Percentiles rank a stretch among this genome's conserved stretches.
Conservation (phyloP, 2,329 filamentous ascomycete species). For the Orbilia blumenaviensis region DNA sequence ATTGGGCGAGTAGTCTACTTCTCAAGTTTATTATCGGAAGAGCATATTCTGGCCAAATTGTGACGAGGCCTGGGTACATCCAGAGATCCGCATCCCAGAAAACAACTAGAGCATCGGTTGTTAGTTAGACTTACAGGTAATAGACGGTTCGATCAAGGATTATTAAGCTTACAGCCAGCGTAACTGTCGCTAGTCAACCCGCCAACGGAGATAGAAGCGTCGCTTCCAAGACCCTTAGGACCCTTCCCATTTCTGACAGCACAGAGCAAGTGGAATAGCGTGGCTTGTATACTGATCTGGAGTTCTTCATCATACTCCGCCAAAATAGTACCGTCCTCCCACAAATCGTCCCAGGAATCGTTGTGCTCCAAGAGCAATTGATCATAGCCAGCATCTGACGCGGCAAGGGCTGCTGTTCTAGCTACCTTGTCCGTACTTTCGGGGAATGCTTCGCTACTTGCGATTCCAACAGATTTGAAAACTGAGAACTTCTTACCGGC, state of each 20-base stretch:
- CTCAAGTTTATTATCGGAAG: slow-evolving; percentile 73
- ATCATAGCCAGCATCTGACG: slow-evolving; percentile 67
- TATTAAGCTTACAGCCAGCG: slow-evolving; percentile 63
- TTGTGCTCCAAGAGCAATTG: slow-evolving; percentile 68
- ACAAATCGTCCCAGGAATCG: slow-evolving; percentile 70
- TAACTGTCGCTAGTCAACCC: slow-evolving; percentile 75
- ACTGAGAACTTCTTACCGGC: slow-evolving; percentile 68
- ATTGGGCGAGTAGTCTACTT: slow-evolving; percentile 69
- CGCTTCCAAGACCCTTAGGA: slow-evolving; percentile 66
- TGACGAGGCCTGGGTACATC: slow-evolving; percentile 74
- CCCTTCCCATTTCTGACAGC: slow-evolving; percentile 64
- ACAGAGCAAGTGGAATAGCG: slow-evolving; percentile 68
- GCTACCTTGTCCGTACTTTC: slow-evolving; percentile 64
- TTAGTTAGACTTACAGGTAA: neutral
- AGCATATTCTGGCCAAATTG: slow-evolving; percentile 70
- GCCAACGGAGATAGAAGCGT: slow-evolving; percentile 74
- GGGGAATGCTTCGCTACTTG: slow-evolving; percentile 73
- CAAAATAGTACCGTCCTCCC: slow-evolving; percentile 69
- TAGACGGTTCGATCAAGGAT: too few species aligned
- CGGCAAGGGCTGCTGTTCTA: slow-evolving; percentile 66
- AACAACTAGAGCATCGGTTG: slow-evolving; percentile 59
- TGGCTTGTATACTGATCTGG: slow-evolving; percentile 67
- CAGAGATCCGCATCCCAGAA: slow-evolving; percentile 75
- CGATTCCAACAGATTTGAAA: slow-evolving; percentile 74
- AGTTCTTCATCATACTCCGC: slow-evolving; percentile 63